Evolutionary conservation across 345 rosid species (phyloP), one percentile per base, ranked within the genome.

Genomic region (Eucalyptus dawsonii): DNA sequence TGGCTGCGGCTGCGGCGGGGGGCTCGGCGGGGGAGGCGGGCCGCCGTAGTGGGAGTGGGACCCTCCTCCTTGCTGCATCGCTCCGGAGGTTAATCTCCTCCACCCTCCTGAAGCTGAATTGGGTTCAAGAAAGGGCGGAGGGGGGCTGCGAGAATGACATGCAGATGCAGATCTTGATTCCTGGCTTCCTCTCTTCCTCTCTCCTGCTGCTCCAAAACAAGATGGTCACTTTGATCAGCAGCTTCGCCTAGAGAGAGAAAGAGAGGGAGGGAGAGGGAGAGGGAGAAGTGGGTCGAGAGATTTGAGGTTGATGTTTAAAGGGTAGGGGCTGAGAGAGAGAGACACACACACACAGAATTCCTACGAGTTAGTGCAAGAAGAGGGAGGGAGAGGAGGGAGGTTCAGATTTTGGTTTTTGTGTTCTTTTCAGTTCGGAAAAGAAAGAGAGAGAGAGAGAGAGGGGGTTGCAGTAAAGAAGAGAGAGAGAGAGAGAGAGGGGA

Each of bases 391-490:
- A 67, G 45, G 58, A 65, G 89, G 88, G 25, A 31, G 31, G 45
- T 87, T 67, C 65, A 65, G 93, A 90, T 91, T 89, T 86, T 65
- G 90, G 86, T 88, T 87, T 65, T 80, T 88, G 86, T 88, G 85
- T 58, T 69, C 81, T 42, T 88, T 83, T 5, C 17, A 50, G 37
- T 87, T 69, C 88, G 62, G 88, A 86, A 58, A 54, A 89, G 80
- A 67, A 81, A 45, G 34, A 34, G 34, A 34, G 34, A 34, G 34
- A 34, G 34, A 34, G 51, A 50, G 86, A 19, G 94, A 92, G 91
- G 89, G 94, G 93, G 90, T 92, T 93, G 92, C 94, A 95, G 94
- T 40, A 87, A 92, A 87, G 88, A 92, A 89, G 90, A 90, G 49
- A 45, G 91, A 89, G 72, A 87, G 81, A 89, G 86, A 69, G 56